phyloP scores from a whole-genome alignment of 78 protist species.

The Blattamonas nauphoetae region DNA sequence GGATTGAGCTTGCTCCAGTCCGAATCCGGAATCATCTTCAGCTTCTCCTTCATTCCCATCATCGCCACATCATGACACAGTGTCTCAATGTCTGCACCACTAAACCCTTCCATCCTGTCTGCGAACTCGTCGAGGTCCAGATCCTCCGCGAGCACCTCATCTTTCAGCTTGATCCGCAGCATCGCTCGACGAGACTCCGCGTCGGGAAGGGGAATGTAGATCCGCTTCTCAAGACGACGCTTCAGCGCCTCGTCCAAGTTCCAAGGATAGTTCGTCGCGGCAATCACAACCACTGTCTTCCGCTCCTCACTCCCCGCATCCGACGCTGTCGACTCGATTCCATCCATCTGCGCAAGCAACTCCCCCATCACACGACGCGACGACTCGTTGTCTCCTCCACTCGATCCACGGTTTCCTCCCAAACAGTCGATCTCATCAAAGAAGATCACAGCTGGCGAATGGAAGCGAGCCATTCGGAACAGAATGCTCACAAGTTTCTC shows the following conservation, averaged over 20 bases:
- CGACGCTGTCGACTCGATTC: constrained; percentile 56
- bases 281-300: constrained; percentile 4
- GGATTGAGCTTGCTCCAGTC: too few species aligned
- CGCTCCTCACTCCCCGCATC: not conserved
- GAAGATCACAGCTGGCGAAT: constrained; percentile 83
- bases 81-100: too few species aligned
- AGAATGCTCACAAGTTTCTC: constrained; percentile 77
- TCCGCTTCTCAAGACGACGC: not conserved
- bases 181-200: not conserved
- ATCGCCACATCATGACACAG: too few species aligned
- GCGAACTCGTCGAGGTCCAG: too few species aligned
- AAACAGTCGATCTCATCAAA: constrained; percentile 96
- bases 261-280: constrained; percentile 29
- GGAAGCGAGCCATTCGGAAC: constrained; percentile 85
- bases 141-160: too few species aligned
- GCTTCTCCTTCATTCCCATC: too few species aligned
- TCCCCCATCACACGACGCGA: constrained; percentile 92
- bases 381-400: constrained; percentile 73
- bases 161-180: not conserved
- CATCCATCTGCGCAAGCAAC: constrained; percentile 90
- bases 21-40: too few species aligned
- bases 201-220: constrained; percentile 32
- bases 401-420: constrained; percentile 29
- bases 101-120: too few species aligned
- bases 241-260: constrained; percentile 1